Conservation (phyloP, 805 yeast species). For the Saccharomycopsis fermentans region DNA sequence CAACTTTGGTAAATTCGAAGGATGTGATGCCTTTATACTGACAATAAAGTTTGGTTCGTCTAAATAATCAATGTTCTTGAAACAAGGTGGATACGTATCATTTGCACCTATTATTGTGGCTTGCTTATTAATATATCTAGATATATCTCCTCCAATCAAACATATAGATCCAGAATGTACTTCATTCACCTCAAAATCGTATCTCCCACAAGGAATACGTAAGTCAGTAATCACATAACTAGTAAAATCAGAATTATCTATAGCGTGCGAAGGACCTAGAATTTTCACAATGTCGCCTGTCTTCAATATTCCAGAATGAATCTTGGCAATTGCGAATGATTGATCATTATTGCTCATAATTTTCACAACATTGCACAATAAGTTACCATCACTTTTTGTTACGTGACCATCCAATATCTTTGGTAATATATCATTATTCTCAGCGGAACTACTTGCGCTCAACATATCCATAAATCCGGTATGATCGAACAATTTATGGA, state of each 20-base stretch:
- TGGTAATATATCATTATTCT: constrained; percentile 18
- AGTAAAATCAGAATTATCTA: constrained; percentile 40
- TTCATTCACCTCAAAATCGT: constrained; percentile 42
- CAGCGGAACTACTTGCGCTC: constrained; percentile 20
- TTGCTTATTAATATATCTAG: constrained; percentile 42
- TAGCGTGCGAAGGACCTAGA: constrained; percentile 43
- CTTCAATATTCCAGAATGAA: constrained; percentile 49
- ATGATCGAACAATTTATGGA: constrained; percentile 43
- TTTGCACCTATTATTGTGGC: constrained; percentile 42
- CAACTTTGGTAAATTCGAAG: constrained; percentile 67
- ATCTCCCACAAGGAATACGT: constrained; percentile 60
- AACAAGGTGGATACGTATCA: constrained; percentile 23
- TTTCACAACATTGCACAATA: constrained; percentile 48
- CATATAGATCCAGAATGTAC: constrained; percentile 62
- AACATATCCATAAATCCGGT: constrained; percentile 43
- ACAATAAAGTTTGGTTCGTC: constrained; percentile 60
- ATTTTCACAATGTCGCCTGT: constrained; percentile 40
- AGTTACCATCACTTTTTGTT: constrained; percentile 26
- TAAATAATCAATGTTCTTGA: constrained; percentile 35
- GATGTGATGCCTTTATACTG: constrained; percentile 72
- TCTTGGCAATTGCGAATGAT: constrained; percentile 50
- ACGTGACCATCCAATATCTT: not conserved
- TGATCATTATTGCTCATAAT: constrained; percentile 39
- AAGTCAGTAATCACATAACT: constrained; percentile 33
- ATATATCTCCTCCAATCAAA: constrained; percentile 50